Evolutionary conservation across 2,329 filamentous ascomycete species (phyloP).

Genomic region (Colletotrichum sp.): DNA sequence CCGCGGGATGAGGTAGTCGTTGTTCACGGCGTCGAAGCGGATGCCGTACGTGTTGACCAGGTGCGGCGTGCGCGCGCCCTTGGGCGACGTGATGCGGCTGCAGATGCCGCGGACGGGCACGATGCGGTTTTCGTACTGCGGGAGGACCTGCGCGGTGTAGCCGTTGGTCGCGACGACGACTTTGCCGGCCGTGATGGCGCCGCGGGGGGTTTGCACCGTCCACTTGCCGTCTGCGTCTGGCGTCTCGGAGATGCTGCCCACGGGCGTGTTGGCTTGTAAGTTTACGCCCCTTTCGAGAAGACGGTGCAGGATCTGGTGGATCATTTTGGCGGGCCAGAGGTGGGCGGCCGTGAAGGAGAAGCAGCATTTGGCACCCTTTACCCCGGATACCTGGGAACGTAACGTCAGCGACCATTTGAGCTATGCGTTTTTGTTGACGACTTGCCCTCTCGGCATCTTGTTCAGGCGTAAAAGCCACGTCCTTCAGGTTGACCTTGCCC

Average conservation of each 20-base stretch:
- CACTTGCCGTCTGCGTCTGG: background rate
- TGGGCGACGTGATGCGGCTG: conserved; percentile 33
- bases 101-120: conserved; percentile 31
- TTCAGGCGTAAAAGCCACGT: conserved; percentile 30
- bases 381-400: conserved; percentile 43
- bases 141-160: conserved; percentile 28
- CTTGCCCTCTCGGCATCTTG: conserved; percentile 32
- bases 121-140: conserved; percentile 24
- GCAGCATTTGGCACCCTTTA: conserved; percentile 44
- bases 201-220: conserved; percentile 23
- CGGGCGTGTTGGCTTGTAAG: conserved; percentile 25
- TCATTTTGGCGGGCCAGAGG: conserved; percentile 25
- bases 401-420: conserved; percentile 1
- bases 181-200: conserved; percentile 21
- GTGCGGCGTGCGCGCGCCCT: conserved; percentile 31
- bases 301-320: conserved; percentile 27
- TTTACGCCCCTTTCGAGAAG: conserved; percentile 29
- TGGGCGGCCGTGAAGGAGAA: conserved; percentile 35
- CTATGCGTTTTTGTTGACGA: conserved; percentile 27
- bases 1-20: conserved; percentile 71
- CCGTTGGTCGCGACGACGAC: conserved; percentile 31
- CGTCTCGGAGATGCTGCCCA: background rate
- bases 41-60: conserved; percentile 63
- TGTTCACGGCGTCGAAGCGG: conserved; percentile 60
- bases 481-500: conserved; percentile 27